Conservation (phyloP, 441 rosid species). For the Rhodomyrtus psidioides region DNA sequence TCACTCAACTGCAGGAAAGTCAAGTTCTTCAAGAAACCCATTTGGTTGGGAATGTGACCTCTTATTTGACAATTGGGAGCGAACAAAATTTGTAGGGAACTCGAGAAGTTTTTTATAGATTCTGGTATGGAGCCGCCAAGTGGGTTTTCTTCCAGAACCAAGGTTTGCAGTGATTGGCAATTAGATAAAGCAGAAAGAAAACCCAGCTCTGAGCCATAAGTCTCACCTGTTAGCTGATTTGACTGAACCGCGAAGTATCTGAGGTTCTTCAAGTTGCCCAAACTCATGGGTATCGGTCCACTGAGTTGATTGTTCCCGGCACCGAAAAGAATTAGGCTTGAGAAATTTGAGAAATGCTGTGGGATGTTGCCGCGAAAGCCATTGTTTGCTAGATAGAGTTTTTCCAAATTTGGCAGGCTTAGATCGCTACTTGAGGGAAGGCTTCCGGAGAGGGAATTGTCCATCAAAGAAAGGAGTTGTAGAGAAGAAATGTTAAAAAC, state of each 20-base stretch:
- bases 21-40: background rate
- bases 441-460: background rate
- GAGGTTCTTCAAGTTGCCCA: background rate
- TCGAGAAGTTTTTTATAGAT: background rate
- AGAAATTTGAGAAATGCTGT: background rate
- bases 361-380: background rate
- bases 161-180: background rate
- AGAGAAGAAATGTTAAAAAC: background rate
- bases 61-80: background rate
- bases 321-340: background rate
- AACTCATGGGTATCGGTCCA: background rate
- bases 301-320: background rate
- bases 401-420: background rate
- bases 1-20: background rate
- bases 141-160: background rate
- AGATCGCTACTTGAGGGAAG: background rate
- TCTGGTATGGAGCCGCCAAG: background rate
- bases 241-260: background rate
- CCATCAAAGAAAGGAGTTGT: accelerated
- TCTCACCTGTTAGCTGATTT: background rate
- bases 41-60: background rate
- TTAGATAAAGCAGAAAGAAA: background rate
- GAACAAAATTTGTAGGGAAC: background rate
- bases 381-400: too few relatives aligned
- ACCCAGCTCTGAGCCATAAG: background rate